These are phyloP conservation scores for Metarhizium rileyi DNA, from an alignment of 2,329 filamentous ascomycete genomes.

Conservation along the genomic window DNA sequence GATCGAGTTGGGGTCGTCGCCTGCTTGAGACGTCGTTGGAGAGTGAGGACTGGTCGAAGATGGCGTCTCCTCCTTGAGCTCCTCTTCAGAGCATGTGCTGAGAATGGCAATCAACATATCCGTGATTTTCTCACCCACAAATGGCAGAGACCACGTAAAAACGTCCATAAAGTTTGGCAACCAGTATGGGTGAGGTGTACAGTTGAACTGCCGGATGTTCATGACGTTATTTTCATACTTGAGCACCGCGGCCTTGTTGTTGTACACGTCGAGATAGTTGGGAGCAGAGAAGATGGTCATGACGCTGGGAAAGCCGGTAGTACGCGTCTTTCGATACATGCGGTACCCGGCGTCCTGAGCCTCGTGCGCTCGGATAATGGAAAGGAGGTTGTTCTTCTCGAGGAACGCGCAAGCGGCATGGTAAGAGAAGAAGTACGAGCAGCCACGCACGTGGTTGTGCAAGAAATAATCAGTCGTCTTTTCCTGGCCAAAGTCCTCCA, in stretches of 20 bases:
- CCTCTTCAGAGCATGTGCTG: slow-evolving; percentile 98
- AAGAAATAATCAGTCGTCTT: slow-evolving; percentile 97
- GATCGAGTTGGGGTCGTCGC: slow-evolving; percentile 68
- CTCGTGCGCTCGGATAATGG: slow-evolving; percentile 94
- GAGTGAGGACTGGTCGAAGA: slow-evolving; percentile 47
- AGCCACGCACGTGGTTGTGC: slow-evolving; percentile 96
- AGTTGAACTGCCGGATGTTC: slow-evolving; percentile 99
- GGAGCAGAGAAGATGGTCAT: slow-evolving; percentile 99
- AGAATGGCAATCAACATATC: slow-evolving; percentile 99
- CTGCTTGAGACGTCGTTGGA: slow-evolving; percentile 45
- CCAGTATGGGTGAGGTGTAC: slow-evolving; percentile 98
- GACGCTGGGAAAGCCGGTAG: slow-evolving; percentile 95
- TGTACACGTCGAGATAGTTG: slow-evolving; percentile 98
- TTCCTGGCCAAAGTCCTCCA: slow-evolving; percentile 97
- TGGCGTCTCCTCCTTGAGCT: slow-evolving; percentile 78
- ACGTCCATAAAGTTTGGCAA: slow-evolving; percentile 99
- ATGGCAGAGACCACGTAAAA: slow-evolving; percentile 98
- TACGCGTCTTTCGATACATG: slow-evolving; percentile 98
- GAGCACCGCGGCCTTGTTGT: slow-evolving; percentile 97
- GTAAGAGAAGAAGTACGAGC: slow-evolving; percentile 99
- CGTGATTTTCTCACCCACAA: slow-evolving; percentile 97
- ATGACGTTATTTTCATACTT: slow-evolving; percentile 99
- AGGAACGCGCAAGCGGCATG: slow-evolving; percentile 93
- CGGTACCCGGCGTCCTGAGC: slow-evolving; percentile 97
- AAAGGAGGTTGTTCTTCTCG: slow-evolving; percentile 97